A percentile compares a stretch with the other conserved stretches of the same genome.
Conservation (phyloP, 2,329 filamentous ascomycete genomes). For the Xylariaceae sp. region DNA sequence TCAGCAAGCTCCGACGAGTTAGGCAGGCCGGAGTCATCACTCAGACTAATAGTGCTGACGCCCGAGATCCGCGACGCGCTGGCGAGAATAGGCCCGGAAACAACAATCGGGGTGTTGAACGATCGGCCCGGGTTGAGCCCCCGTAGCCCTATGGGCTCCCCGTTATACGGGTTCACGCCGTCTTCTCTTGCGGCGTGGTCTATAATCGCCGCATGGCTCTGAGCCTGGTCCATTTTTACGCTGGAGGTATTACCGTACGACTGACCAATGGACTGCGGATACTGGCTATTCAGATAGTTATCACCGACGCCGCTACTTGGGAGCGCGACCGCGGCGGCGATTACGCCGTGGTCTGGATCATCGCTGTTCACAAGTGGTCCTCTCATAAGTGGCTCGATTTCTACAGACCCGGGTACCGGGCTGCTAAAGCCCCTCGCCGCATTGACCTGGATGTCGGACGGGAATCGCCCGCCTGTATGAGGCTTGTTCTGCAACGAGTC, state of each 20-base stretch:
- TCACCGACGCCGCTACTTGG: conserved; percentile 44
- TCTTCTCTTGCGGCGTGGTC: conserved; percentile 50
- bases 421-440: conserved; percentile 74
- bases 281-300: conserved; percentile 28
- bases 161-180: conserved; percentile 56
- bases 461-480: conserved; percentile 93
- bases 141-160: conserved; percentile 37
- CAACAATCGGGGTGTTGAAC: conserved; percentile 22
- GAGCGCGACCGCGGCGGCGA: conserved; percentile 54
- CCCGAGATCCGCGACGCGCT: conserved; percentile 18
- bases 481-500: conserved; percentile 61
- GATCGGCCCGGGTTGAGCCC: conserved; percentile 16
- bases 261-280: conserved; percentile 30
- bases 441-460: conserved; percentile 86
- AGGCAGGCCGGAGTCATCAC: conserved; percentile 23
- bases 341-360: conserved; percentile 51
- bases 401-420: conserved; percentile 61
- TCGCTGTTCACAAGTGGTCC: conserved; percentile 18
- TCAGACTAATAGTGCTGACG: conserved; percentile 18
- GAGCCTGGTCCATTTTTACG: conserved; percentile 46
- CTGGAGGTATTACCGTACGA: conserved; percentile 45
- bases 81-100: conserved; percentile 19
- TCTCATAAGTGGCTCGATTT: conserved; percentile 25
- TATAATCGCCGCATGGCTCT: conserved; percentile 48
- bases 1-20: conserved; percentile 15